Conservation (phyloP, 148 eudicot species). For the Arctostaphylos glauca region DNA sequence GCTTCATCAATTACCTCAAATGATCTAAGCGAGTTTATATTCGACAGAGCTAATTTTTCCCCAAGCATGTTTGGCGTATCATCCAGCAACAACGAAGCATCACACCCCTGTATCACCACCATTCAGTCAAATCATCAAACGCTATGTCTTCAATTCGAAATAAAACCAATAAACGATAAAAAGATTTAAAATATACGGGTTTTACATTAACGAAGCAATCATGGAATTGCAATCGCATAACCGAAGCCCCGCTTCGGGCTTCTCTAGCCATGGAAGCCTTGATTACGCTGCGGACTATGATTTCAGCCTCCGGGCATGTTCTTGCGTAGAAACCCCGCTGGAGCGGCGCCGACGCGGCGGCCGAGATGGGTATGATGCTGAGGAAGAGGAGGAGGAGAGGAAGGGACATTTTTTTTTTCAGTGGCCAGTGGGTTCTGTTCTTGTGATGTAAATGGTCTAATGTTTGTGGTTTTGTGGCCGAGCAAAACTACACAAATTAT, state of each 20-base stretch:
- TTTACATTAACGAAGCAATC: constrained; percentile 89
- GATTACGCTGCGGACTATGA: constrained; percentile 44
- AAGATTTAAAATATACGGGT: neutral
- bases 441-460: neutral
- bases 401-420: constrained; percentile 27
- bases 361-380: constrained; percentile 24
- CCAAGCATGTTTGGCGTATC: constrained; percentile 81
- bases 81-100: constrained; percentile 80
- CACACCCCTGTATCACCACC: constrained; percentile 67
- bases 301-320: constrained; percentile 71
- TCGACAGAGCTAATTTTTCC: constrained; percentile 69
- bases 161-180: neutral
- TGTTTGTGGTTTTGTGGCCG: neutral
- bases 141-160: neutral
- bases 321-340: constrained; percentile 53
- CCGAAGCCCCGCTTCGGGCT: constrained; percentile 68
- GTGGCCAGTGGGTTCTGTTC: neutral
- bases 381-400: constrained; percentile 32
- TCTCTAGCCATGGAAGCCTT: constrained; percentile 64
- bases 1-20: constrained; percentile 74
- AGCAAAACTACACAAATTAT: no score
- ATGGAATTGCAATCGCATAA: constrained; percentile 93
- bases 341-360: constrained; percentile 29
- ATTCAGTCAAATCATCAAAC: neutral
- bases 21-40: constrained; percentile 74